Conservation (phyloP, 2,329 filamentous ascomycete genomes). For the Orbilia javanica region DNA sequence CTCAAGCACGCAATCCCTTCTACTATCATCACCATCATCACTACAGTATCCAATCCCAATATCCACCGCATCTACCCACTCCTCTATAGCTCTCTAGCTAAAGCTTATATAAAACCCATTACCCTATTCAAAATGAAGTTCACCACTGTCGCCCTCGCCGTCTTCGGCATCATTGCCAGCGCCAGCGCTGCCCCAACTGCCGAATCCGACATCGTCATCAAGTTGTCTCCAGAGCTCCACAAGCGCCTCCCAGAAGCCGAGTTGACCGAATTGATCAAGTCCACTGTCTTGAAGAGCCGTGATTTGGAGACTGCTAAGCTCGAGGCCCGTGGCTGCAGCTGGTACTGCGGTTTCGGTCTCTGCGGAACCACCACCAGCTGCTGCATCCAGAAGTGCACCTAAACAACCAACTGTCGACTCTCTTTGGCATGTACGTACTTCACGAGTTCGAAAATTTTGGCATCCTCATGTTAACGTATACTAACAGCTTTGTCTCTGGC, state of each 20-base stretch:
- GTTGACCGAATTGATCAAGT: constrained; percentile 53
- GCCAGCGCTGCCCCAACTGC: constrained; percentile 43
- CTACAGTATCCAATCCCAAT: not conserved
- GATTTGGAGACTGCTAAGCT: constrained; percentile 22
- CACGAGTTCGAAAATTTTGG: not conserved
- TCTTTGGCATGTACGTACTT: not conserved
- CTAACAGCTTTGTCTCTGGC: not conserved
- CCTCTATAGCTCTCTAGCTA: not conserved
- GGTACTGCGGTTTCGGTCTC: constrained; percentile 42
- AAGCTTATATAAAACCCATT: not conserved
- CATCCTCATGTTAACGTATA: not conserved
- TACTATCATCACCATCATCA: constrained; percentile 3
- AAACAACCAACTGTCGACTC: not conserved
- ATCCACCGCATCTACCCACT: not conserved
- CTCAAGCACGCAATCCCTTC: constrained; percentile 5
- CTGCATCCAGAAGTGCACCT: constrained; percentile 31
- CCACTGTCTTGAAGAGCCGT: constrained; percentile 44
- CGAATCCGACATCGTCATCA: constrained; percentile 45
- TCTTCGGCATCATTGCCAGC: constrained; percentile 33
- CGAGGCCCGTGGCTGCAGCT: constrained; percentile 36
- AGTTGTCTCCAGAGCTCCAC: constrained; percentile 50
- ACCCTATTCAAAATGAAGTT: constrained; percentile 42
- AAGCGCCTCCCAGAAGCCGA: constrained; percentile 49
- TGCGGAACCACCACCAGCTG: constrained; percentile 51
- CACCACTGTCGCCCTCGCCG: constrained; percentile 26